These are phyloP conservation scores for Phytophthora boehmeriae DNA, from an alignment of 352 stramenopile species.

Conservation along the genomic window DNA sequence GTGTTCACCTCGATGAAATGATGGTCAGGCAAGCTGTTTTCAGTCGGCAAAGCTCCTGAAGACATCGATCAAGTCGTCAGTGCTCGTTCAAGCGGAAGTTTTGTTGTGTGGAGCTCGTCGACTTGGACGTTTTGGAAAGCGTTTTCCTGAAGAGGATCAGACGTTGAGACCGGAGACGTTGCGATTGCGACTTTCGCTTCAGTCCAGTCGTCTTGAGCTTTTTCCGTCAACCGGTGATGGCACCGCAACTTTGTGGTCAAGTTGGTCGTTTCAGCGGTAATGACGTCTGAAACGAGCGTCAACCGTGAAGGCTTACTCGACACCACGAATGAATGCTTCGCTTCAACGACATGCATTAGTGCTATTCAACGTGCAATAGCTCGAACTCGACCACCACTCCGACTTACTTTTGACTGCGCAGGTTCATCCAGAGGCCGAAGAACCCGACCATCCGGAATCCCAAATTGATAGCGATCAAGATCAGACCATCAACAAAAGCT, in stretches of 20 bases:
- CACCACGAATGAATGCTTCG: neutral
- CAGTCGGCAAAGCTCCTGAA: neutral
- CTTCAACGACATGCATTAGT: too few species aligned
- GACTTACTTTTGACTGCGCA: constrained; percentile 25
- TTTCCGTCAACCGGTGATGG: neutral
- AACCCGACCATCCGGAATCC: constrained; percentile 40
- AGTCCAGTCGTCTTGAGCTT: neutral
- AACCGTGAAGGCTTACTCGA: neutral
- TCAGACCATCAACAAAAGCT: constrained; percentile 19
- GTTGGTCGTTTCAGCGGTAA: neutral
- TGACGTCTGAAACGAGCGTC: neutral
- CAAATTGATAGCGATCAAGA: constrained; percentile 42
- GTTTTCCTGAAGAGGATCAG: too few species aligned
- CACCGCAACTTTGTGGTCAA: neutral
- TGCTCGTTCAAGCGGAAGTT: neutral
- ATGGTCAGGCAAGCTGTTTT: constrained; percentile 5
- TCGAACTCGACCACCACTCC: neutral
- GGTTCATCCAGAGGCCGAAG: constrained; percentile 31
- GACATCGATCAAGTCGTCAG: constrained; percentile 1
- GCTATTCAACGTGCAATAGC: neutral
- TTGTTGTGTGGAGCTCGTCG: neutral
- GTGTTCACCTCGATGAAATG: constrained; percentile 33
- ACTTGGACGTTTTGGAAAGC: neutral
- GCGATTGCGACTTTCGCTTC: neutral
- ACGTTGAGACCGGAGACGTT: neutral